Conservation (phyloP, 1,284 basidiomycete genomes). For the Termitomyces sp. region DNA sequence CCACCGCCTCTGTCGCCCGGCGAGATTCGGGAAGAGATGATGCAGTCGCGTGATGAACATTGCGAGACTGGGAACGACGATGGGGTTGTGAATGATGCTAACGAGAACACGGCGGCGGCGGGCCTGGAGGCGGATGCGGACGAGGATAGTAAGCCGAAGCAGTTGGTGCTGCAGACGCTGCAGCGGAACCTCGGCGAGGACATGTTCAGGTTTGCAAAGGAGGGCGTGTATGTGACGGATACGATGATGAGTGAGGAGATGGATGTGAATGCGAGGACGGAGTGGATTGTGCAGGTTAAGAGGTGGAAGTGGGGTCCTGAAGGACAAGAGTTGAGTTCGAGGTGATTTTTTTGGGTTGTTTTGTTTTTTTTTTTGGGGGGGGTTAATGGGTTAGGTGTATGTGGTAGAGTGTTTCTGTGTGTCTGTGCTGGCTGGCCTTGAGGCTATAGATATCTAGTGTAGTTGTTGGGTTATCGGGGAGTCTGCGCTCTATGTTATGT, state of each 20-base stretch:
- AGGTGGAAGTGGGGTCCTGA: constrained; percentile 33
- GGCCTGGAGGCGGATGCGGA: background rate
- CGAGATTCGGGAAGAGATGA: background rate
- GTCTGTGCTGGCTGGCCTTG: too few species aligned
- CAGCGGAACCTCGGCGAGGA: constrained; percentile 28
- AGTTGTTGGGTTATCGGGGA: too few species aligned
- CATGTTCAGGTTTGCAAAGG: constrained; percentile 32
- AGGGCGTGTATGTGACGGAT: constrained; percentile 31
- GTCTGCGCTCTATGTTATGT: too few species aligned
- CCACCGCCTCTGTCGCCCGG: background rate
- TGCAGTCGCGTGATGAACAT: too few species aligned
- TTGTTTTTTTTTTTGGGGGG: background rate
- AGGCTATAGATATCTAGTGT: too few species aligned
- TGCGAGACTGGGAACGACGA: background rate
- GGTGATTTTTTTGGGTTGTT: background rate
- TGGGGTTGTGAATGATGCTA: background rate
- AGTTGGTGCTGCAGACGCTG: constrained; percentile 26
- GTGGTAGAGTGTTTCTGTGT: too few species aligned
- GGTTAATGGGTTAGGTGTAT: background rate
- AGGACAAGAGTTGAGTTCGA: constrained; percentile 3
- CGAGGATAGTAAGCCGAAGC: constrained; percentile 9
- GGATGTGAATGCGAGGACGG: constrained; percentile 21
- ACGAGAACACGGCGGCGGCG: background rate
- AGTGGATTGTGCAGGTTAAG: constrained; percentile 33
- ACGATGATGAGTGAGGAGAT: constrained; percentile 9